These are phyloP conservation scores for Calonectria pseudoreteaudii DNA, from an alignment of 2,329 filamentous ascomycete genomes.

Conservation along the genomic window DNA sequence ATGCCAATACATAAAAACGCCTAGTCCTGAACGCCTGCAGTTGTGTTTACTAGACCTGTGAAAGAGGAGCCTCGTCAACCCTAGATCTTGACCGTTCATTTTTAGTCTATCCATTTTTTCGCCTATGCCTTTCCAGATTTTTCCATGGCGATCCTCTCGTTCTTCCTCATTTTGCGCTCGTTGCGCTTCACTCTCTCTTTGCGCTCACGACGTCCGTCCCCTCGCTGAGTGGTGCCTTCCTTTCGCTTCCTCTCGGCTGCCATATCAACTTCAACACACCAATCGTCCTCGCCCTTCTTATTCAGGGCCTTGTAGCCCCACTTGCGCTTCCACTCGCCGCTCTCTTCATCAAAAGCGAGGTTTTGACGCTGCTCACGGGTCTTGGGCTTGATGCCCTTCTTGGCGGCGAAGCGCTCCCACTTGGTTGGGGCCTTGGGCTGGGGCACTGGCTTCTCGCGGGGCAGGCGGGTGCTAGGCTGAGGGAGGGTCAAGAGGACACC, in stretches of 20 bases:
- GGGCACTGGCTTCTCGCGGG: slow-evolving; percentile 93
- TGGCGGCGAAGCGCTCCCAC: slow-evolving; percentile 95
- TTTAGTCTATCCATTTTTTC: background rate
- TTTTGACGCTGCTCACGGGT: slow-evolving; percentile 80
- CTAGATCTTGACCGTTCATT: background rate
- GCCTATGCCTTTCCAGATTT: slow-evolving; percentile 36
- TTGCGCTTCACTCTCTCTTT: slow-evolving; percentile 79
- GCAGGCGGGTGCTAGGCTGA: slow-evolving; percentile 74
- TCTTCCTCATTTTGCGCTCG: slow-evolving; percentile 76
- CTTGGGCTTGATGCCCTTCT: slow-evolving; percentile 96
- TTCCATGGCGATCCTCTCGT: slow-evolving; percentile 58
- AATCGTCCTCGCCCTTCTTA: slow-evolving; percentile 84
- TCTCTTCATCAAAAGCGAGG: slow-evolving; percentile 85
- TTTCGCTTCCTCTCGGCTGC: slow-evolving; percentile 74
- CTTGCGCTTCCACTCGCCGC: slow-evolving; percentile 89
- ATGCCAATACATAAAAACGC: slow-evolving; percentile 45
- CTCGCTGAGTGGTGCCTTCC: slow-evolving; percentile 70
- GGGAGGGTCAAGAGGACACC: slow-evolving; percentile 87
- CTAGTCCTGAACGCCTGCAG: slow-evolving; percentile 46
- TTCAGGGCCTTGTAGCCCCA: slow-evolving; percentile 96
- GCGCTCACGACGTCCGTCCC: slow-evolving; percentile 72
- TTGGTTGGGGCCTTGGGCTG: slow-evolving; percentile 85
- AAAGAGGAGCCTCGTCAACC: slow-evolving; percentile 20
- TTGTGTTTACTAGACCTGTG: slow-evolving; percentile 34
- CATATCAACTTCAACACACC: slow-evolving; percentile 92